Percentiles rank a stretch among this genome's conserved stretches.
Conservation (phyloP, 179 eudicot species). For the Spinacia oleracea region DNA sequence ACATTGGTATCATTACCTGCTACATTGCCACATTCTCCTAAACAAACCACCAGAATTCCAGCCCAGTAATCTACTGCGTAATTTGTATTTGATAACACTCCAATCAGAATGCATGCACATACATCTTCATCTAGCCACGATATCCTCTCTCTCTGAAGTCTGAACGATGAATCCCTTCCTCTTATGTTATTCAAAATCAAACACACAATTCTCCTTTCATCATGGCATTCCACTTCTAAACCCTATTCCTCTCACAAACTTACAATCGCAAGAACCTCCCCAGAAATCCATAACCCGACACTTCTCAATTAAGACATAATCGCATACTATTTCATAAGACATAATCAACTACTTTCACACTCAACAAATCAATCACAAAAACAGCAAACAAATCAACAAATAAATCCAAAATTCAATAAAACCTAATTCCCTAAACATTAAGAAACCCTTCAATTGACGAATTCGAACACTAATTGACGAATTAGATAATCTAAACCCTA, state of each 20-base stretch:
- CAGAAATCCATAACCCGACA: neutral
- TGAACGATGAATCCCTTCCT: neutral
- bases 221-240: constrained; percentile 5
- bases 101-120: neutral
- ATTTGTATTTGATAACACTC: neutral
- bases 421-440: neutral
- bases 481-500: neutral
- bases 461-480: neutral
- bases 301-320: neutral
- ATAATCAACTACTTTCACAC: neutral
- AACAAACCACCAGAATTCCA: neutral
- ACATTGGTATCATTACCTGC: neutral
- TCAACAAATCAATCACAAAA: neutral
- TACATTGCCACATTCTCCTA: neutral
- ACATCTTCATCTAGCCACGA: neutral
- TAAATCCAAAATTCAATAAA: neutral
- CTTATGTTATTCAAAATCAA: too few relatives aligned
- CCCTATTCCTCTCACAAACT: neutral
- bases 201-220: neutral
- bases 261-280: neutral
- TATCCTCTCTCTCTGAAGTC: neutral
- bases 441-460: constrained; percentile 9
- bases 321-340: neutral
- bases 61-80: neutral
- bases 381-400: neutral